Percentiles rank a stretch among this genome's conserved stretches.
Evolutionary conservation across 2,329 filamentous ascomycete species (phyloP).

Genomic region (Microthyrium microscopicum): DNA sequence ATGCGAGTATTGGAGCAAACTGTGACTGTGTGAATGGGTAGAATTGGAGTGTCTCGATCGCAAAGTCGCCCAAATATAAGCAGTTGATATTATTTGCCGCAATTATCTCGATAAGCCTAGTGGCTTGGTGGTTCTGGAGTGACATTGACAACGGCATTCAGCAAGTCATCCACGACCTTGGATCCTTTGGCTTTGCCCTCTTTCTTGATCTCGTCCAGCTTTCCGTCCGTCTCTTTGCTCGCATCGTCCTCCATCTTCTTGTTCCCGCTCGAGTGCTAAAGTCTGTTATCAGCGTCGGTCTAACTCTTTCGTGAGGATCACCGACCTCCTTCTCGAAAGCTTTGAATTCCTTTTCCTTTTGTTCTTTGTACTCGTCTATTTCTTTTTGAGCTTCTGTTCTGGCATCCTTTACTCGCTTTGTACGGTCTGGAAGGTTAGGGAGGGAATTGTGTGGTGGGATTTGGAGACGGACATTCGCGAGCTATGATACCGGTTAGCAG

Average conservation of each 20-base stretch:
- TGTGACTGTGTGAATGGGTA: no score
- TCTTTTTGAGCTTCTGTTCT: slow-evolving; percentile 95
- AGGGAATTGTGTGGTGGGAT: slow-evolving; percentile 7
- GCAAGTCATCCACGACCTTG: slow-evolving; percentile 66
- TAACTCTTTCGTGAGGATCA: slow-evolving; percentile 3
- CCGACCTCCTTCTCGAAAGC: slow-evolving; percentile 69
- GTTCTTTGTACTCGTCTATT: slow-evolving; percentile 76
- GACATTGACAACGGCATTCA: slow-evolving; percentile 72
- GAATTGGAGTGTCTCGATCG: no score
- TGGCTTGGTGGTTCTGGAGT: slow-evolving; percentile 47
- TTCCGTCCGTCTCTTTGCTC: slow-evolving; percentile 60
- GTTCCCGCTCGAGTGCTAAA: slow-evolving; percentile 82
- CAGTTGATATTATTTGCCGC: no score
- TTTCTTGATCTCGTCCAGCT: slow-evolving; percentile 67
- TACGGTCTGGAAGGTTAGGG: slow-evolving; percentile 48
- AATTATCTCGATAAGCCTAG: no score
- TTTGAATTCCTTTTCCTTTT: slow-evolving; percentile 91
- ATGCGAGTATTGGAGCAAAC: no score
- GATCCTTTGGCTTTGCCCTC: slow-evolving; percentile 65
- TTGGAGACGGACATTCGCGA: slow-evolving; percentile 56
- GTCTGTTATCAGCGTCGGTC: neutral
- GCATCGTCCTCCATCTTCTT: slow-evolving; percentile 54
- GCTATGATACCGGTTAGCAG: slow-evolving; percentile 32
- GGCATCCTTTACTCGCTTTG: slow-evolving; percentile 93
- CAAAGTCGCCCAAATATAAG: no score